phyloP scores from a whole-genome alignment of 306 rosid genomes.

The Cicer yamashitae region DNA sequence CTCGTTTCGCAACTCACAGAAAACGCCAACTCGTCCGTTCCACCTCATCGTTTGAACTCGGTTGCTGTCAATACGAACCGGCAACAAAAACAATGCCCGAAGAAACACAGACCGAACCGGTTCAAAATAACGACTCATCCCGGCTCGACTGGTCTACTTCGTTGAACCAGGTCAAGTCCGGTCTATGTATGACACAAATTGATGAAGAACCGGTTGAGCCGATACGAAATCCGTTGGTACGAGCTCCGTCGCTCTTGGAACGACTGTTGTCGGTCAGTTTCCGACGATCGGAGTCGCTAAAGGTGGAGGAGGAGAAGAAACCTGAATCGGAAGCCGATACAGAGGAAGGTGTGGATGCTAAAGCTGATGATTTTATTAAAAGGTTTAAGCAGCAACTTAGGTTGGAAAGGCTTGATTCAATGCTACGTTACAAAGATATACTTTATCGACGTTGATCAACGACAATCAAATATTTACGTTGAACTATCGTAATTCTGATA shows the following conservation, averaged over 20 bases:
- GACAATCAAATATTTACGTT: no score
- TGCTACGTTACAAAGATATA: constrained; percentile 60
- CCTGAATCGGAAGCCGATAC: constrained; percentile 5
- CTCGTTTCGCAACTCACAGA: constrained; percentile 47
- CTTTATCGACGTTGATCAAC: constrained; percentile 31
- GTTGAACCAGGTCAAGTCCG: constrained; percentile 50
- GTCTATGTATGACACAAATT: background rate
- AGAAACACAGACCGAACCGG: background rate
- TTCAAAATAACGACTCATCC: background rate
- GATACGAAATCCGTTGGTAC: background rate
- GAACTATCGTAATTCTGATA: no score
- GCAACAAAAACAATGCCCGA: background rate
- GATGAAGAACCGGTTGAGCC: background rate
- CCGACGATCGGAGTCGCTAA: constrained; percentile 42
- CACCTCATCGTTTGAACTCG: constrained; percentile 62
- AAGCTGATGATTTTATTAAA: constrained; percentile 84
- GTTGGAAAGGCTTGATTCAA: constrained; percentile 78
- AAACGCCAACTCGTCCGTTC: constrained; percentile 42
- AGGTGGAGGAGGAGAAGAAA: constrained; percentile 36
- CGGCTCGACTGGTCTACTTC: constrained; percentile 38
- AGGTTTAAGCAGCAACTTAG: constrained; percentile 77
- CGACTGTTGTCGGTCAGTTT: constrained; percentile 56
- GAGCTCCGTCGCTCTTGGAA: constrained; percentile 58
- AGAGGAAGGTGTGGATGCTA: constrained; percentile 72
- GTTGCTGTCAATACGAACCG: constrained; percentile 33